Percentiles rank a stretch among this genome's conserved stretches.
phyloP scores from a whole-genome alignment of 2,329 filamentous ascomycete species.

The Phaeomoniella chlamydospora region DNA sequence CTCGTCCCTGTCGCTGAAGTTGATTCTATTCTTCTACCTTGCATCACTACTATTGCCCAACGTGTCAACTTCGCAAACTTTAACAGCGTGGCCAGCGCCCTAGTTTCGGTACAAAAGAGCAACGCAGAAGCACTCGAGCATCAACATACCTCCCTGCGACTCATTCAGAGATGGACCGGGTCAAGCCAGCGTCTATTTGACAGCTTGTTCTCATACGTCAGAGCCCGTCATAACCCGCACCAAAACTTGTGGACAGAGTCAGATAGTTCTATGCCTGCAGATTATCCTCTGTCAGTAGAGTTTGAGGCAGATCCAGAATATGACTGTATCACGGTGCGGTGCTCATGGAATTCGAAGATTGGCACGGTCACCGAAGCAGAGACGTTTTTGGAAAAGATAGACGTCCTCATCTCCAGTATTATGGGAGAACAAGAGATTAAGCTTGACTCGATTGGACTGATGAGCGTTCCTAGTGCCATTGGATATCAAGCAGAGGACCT shows the following conservation, averaged over 20 bases:
- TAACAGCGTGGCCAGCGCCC: not conserved
- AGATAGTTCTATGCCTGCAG: too few relatives aligned
- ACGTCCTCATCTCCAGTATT: not conserved
- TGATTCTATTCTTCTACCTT: conserved; percentile 65
- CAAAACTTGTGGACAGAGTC: too few relatives aligned
- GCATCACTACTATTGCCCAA: conserved; percentile 60
- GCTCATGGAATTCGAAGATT: not conserved
- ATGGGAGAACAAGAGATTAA: not conserved
- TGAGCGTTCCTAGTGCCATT: not conserved
- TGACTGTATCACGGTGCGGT: not conserved
- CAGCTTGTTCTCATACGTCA: not conserved
- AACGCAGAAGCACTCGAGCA: not conserved
- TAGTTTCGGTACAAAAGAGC: not conserved
- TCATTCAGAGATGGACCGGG: not conserved
- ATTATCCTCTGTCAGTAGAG: not conserved
- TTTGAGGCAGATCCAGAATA: not conserved
- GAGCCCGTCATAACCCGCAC: too few relatives aligned
- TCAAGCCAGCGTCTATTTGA: not conserved
- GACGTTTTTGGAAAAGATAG: not conserved
- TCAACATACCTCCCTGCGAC: not conserved
- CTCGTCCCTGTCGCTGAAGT: conserved; percentile 56
- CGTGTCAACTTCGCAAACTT: conserved; percentile 43
- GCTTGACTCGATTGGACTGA: not conserved
- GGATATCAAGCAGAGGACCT: not conserved
- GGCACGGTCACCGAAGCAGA: not conserved